Percentiles rank a stretch among this genome's conserved stretches.
phyloP scores from a whole-genome alignment of 192 early-diverging fungal species.

The Gorgonomyces haynaldii region DNA sequence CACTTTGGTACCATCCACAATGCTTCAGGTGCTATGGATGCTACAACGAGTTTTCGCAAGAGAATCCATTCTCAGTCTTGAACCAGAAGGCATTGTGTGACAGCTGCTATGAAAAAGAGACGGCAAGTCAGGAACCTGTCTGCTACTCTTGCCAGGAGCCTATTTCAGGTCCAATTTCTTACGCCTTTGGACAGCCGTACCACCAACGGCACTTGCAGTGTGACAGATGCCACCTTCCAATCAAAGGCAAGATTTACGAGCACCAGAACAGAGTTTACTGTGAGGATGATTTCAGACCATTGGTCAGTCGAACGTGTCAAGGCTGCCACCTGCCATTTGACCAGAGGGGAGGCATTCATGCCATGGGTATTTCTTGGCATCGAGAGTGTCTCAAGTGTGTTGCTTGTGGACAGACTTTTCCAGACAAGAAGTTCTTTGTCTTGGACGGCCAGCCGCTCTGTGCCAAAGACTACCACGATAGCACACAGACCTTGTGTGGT shows the following conservation, averaged over 20 bases:
- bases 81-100: constrained; percentile 53
- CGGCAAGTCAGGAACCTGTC: constrained; percentile 29
- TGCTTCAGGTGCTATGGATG: constrained; percentile 49
- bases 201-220: constrained; percentile 16
- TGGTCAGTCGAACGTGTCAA: too few relatives aligned
- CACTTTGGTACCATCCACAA: constrained; percentile 25
- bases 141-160: constrained; percentile 53
- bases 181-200: constrained; percentile 18
- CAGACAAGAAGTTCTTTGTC: constrained; percentile 77
- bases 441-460: constrained; percentile 72
- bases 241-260: constrained; percentile 9
- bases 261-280: constrained; percentile 12
- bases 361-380: constrained; percentile 62
- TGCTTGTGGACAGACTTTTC: constrained; percentile 53
- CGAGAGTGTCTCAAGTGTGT: constrained; percentile 59
- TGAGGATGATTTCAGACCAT: too few relatives aligned
- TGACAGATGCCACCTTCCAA: neutral
- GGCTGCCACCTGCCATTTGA: too few relatives aligned
- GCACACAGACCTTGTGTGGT: constrained; percentile 73
- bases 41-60: constrained; percentile 28
- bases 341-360: too few relatives aligned
- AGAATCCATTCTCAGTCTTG: constrained; percentile 35
- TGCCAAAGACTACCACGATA: constrained; percentile 70
- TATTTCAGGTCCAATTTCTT: constrained; percentile 32
- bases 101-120: constrained; percentile 37